Evolutionary conservation across 75 land plant genomes (phyloP).

Genomic region (Sequoiadendron giganteum): DNA sequence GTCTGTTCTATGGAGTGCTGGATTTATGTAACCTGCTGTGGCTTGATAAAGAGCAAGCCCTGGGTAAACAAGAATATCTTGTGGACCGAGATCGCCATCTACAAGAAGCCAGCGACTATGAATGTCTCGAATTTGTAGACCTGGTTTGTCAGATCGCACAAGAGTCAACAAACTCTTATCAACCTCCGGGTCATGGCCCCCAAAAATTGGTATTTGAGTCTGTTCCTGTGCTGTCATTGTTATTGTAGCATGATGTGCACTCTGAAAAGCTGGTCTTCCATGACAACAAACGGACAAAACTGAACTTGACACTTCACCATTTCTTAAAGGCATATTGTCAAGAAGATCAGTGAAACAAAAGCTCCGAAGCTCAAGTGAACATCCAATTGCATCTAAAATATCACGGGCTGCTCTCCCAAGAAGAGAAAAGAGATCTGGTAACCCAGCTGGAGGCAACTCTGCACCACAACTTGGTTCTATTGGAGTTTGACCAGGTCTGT

Average conservation of each 20-base stretch:
- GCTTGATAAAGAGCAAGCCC: slow-evolving; percentile 89
- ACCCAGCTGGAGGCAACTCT: slow-evolving; percentile 83
- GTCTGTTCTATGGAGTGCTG: slow-evolving; percentile 63
- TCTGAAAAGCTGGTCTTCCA: slow-evolving; percentile 73
- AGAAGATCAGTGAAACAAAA: slow-evolving; percentile 76
- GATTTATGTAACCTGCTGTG: slow-evolving; percentile 85
- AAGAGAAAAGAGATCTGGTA: slow-evolving; percentile 71
- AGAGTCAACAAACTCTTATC: slow-evolving; percentile 83
- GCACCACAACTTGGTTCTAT: slow-evolving; percentile 33
- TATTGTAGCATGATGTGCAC: slow-evolving; percentile 55
- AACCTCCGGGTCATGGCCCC: slow-evolving; percentile 63
- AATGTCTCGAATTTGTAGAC: slow-evolving; percentile 70
- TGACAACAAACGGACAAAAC: slow-evolving; percentile 81
- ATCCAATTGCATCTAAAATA: slow-evolving; percentile 80
- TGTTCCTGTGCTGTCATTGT: slow-evolving; percentile 47
- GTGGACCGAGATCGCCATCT: slow-evolving; percentile 87
- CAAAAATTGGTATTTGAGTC: slow-evolving; percentile 52
- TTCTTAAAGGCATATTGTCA: slow-evolving; percentile 80
- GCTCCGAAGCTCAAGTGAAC: slow-evolving; percentile 76
- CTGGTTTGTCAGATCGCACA: slow-evolving; percentile 78
- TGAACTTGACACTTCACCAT: slow-evolving; percentile 78
- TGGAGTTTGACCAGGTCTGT: slow-evolving; percentile 66
- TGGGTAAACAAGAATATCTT: slow-evolving; percentile 70
- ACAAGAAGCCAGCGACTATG: slow-evolving; percentile 87
- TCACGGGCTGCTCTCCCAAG: slow-evolving; percentile 76